Evolutionary conservation across 2,329 filamentous ascomycete species (phyloP).

Genomic region (Sclerotinia nivalis): DNA sequence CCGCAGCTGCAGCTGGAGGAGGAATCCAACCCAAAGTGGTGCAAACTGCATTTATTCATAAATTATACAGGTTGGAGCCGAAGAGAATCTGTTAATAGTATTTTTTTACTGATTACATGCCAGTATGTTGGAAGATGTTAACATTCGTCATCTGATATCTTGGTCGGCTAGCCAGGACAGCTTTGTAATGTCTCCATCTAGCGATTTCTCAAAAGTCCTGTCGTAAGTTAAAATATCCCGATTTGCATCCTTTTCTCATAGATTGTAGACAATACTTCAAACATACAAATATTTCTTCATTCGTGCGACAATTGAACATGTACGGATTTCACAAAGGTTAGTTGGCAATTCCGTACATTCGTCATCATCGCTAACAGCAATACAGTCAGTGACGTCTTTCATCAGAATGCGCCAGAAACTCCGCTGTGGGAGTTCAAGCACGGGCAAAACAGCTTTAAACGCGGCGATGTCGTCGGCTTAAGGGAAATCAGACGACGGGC

Average conservation of each 20-base stretch:
- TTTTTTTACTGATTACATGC: conserved; percentile 28
- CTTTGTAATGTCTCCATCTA: conserved; percentile 97
- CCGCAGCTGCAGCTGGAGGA: conserved; percentile 63
- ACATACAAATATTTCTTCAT: conserved; percentile 98
- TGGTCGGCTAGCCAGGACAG: conserved; percentile 94
- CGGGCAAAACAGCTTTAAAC: conserved; percentile 94
- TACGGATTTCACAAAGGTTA: conserved; percentile 98
- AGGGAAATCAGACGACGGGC: conserved; percentile 95
- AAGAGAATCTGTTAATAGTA: not conserved
- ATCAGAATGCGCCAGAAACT: conserved; percentile 89
- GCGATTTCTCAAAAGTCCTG: conserved; percentile 96
- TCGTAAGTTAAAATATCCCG: conserved; percentile 64
- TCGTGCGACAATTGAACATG: conserved; percentile 98
- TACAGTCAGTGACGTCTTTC: conserved; percentile 95
- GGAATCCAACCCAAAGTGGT: conserved; percentile 96
- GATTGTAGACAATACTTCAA: conserved; percentile 89
- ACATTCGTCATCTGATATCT: conserved; percentile 92
- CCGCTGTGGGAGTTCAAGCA: conserved; percentile 99
- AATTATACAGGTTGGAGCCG: conserved; percentile 84
- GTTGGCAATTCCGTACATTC: conserved; percentile 33
- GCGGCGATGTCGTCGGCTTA: conserved; percentile 85
- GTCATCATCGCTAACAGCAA: conserved; percentile 25
- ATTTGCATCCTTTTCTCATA: conserved; percentile 27
- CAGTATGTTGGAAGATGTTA: conserved; percentile 95
- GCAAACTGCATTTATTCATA: conserved; percentile 98